Base-by-base conservation (phyloP, 768 basidiomycete genomes). In the Tubosaeta sp. region DNA sequence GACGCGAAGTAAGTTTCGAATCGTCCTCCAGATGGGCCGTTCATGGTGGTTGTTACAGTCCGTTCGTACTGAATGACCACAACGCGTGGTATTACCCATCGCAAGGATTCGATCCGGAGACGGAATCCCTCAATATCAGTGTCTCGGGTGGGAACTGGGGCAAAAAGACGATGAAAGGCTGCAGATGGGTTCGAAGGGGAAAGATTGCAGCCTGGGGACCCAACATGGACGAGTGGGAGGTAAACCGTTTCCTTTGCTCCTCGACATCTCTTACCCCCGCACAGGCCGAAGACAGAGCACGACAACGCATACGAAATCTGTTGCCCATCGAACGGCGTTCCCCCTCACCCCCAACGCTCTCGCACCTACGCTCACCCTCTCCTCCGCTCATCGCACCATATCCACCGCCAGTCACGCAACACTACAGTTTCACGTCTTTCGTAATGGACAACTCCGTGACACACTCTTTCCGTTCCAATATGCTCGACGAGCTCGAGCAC, bases 191-290 rank as follows among this genome's bases (percentile, higher is more conserved):
- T 44, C 80, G 90, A 16, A 80, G 77, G 63, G 88, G 90, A 41
- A 93, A 94, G 69, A 81, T 91, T 52, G 80, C 82, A 25, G 74
- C 84, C 13, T 94, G 91, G 91, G 89, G 88, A 25, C 89, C 90
- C 19, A 78, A 80, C 43, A 81, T 83, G 73, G 89, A 89, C 31
- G 89, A 92, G 52, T 90, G 87, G 85, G 89, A 92, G 82, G 90
- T 87, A 42, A 58, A 10, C 4, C n/a, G 19, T 53, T 38, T 47
- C 45, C 40, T 22, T 52, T 57, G 21, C 22, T 44, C 35, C 25
- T 29, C 31, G 44, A 48, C 44, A 35, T 44, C 58, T 46, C 44
- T 61, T 12, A 34, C 30, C 47, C 8, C 24, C 46, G 10, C 10
- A 42, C 65, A 91, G 90, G 77, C 83, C 24, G 90, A 93, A 67